A percentile compares a stretch with the other conserved stretches of the same genome.
Conservation (phyloP, 306 rosid genomes). For the Cicer yamashitae region DNA sequence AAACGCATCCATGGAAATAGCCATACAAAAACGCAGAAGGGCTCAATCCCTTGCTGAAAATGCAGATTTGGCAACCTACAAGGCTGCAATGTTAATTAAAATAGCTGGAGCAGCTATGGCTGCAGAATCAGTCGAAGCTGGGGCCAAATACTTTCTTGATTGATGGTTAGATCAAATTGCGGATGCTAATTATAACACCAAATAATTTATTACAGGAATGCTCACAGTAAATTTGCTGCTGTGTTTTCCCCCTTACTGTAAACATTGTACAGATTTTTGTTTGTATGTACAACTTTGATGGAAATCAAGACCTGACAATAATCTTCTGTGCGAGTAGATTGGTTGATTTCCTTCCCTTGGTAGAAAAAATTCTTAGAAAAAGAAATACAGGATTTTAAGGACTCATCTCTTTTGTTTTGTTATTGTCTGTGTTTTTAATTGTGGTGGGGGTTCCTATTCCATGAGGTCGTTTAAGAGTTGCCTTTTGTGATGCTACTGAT, state of each 20-base stretch:
- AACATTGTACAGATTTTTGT: slow-evolving; percentile 70
- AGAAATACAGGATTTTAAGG: slow-evolving; percentile 45
- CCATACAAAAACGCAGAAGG: slow-evolving; percentile 64
- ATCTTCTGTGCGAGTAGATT: slow-evolving; percentile 53
- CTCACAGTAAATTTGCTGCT: slow-evolving; percentile 32
- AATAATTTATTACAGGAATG: slow-evolving; percentile 42
- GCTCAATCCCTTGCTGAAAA: slow-evolving; percentile 80
- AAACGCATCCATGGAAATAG: slow-evolving; percentile 57
- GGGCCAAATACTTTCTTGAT: slow-evolving; percentile 68
- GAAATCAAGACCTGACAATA: slow-evolving; percentile 54
- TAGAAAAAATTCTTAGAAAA: slow-evolving; percentile 25
- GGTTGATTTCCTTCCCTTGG: slow-evolving; percentile 40
- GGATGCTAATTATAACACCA: slow-evolving; percentile 42
- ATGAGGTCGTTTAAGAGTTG: no score
- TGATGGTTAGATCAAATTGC: slow-evolving; percentile 48
- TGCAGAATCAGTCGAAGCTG: slow-evolving; percentile 51
- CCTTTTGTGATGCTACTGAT: no score
- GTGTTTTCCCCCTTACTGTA: slow-evolving; percentile 41
- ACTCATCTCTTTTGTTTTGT: neutral
- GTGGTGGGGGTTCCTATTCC: neutral
- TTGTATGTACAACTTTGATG: slow-evolving; percentile 68
- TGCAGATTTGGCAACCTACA: slow-evolving; percentile 81
- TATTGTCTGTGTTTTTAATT: neutral
- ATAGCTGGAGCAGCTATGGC: slow-evolving; percentile 77
- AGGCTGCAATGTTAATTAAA: slow-evolving; percentile 69